A percentile compares a stretch with the other conserved stretches of the same genome.
phyloP scores from a whole-genome alignment of 495 filamentous ascomycete species.

The Talaromyces nanjingensis region DNA sequence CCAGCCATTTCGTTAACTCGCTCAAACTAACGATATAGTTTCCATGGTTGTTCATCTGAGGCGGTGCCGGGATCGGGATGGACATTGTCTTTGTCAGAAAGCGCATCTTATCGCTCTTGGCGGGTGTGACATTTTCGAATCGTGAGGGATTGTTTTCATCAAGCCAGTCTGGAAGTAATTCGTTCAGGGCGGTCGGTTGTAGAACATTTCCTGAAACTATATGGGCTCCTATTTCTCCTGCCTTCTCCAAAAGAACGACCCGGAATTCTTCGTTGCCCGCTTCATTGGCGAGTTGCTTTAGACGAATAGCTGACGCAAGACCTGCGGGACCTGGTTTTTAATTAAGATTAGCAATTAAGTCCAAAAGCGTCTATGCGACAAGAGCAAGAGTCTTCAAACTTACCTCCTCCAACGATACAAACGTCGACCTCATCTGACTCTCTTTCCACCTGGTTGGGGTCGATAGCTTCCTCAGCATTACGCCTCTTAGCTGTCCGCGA shows the following conservation, averaged over 20 bases:
- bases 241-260: slow-evolving; percentile 89
- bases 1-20: slow-evolving; percentile 90
- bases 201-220: slow-evolving; percentile 95
- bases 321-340: slow-evolving; percentile 66
- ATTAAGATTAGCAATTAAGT: slow-evolving; percentile 13
- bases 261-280: slow-evolving; percentile 95
- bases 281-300: slow-evolving; percentile 93
- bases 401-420: slow-evolving; percentile 90
- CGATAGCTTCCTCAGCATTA: slow-evolving; percentile 56
- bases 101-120: slow-evolving; percentile 79
- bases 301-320: slow-evolving; percentile 82
- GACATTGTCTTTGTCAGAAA: slow-evolving; percentile 81
- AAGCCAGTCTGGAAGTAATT: slow-evolving; percentile 92
- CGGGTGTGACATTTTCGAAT: slow-evolving; percentile 79
- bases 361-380: slow-evolving; percentile 1
- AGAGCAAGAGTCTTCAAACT: slow-evolving; percentile 10
- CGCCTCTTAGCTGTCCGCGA: slow-evolving; percentile 40
- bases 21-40: slow-evolving; percentile 97
- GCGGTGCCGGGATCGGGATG: slow-evolving; percentile 77
- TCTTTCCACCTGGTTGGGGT: slow-evolving; percentile 67
- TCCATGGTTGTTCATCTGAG: slow-evolving; percentile 97
- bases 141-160: slow-evolving; percentile 75
- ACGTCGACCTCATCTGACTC: slow-evolving; percentile 94
- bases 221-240: slow-evolving; percentile 89
- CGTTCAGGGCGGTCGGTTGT: slow-evolving; percentile 80